phyloP scores from a whole-genome alignment of 768 basidiomycete species.

The Megacollybia marginata region DNA sequence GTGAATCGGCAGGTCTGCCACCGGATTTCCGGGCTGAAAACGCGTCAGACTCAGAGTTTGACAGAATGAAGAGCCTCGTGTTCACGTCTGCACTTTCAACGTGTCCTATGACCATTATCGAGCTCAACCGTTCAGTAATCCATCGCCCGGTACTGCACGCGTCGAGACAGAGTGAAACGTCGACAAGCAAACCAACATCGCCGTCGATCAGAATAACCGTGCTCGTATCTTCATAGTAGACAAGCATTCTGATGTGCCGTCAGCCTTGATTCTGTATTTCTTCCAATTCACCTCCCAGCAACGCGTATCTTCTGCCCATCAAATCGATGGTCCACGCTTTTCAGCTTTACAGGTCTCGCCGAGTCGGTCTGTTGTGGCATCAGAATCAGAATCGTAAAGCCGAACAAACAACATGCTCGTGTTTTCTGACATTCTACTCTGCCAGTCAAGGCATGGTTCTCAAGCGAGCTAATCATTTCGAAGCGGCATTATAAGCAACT shows the following conservation, averaged over 20 bases:
- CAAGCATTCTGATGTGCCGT: conserved; percentile 37
- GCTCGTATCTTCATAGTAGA: conserved; percentile 43
- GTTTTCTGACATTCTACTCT: conserved; percentile 22
- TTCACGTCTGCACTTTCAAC: conserved; percentile 29
- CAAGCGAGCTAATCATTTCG: neutral
- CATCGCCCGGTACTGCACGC: conserved; percentile 27
- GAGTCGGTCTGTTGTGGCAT: conserved; percentile 46
- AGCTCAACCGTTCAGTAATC: conserved; percentile 44
- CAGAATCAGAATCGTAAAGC: neutral
- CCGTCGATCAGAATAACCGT: conserved; percentile 43
- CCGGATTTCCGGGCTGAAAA: neutral
- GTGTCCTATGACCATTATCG: conserved; percentile 50
- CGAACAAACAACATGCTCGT: neutral
- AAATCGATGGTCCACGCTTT: conserved; percentile 28
- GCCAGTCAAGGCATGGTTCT: neutral
- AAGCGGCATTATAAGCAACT: no score
- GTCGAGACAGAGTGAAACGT: conserved; percentile 46
- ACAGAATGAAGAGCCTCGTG: neutral
- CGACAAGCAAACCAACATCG: conserved; percentile 46
- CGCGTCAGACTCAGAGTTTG: neutral
- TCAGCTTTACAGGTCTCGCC: conserved; percentile 37
- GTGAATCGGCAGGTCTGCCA: neutral
- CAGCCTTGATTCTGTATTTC: no score
- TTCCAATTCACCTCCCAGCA: conserved; percentile 40
- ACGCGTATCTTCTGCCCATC: conserved; percentile 49